Evolutionary conservation across 768 basidiomycete species (phyloP).

Genomic region (Filobasidium floriforme): DNA sequence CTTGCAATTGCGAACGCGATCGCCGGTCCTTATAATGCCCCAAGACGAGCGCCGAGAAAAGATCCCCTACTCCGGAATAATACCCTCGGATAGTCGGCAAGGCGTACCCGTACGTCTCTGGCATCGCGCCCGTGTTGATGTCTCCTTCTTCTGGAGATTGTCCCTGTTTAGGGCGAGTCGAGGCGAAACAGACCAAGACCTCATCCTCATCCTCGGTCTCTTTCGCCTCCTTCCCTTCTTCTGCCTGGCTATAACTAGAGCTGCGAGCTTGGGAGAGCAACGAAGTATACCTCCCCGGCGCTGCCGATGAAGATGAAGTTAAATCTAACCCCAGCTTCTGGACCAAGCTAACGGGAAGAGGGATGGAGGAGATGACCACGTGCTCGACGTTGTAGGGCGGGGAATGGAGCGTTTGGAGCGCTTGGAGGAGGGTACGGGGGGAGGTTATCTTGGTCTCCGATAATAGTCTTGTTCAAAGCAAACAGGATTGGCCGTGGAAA

Average conservation of each 20-base stretch:
- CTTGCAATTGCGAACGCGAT: too few relatives aligned
- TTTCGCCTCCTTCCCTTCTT: neutral
- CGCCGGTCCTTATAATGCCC: too few relatives aligned
- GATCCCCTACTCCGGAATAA: slow-evolving; percentile 93
- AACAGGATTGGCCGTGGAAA: neutral
- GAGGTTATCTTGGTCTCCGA: slow-evolving; percentile 66
- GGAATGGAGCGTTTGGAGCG: slow-evolving; percentile 68
- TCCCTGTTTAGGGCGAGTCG: slow-evolving; percentile 46
- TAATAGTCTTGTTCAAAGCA: slow-evolving; percentile 54
- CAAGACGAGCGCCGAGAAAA: slow-evolving; percentile 85
- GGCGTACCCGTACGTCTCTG: slow-evolving; percentile 53
- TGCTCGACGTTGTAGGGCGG: slow-evolving; percentile 63
- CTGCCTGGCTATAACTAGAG: too few relatives aligned
- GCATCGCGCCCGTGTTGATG: slow-evolving; percentile 7
- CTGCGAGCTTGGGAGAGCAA: too few relatives aligned
- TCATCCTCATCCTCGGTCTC: slow-evolving; percentile 33
- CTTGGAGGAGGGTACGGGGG: slow-evolving; percentile 57
- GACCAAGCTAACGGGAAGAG: slow-evolving; percentile 57
- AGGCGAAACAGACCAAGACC: slow-evolving; percentile 73
- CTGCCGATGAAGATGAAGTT: too few relatives aligned
- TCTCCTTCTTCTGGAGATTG: too few relatives aligned
- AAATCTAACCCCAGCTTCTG: slow-evolving; percentile 46
- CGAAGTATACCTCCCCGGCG: slow-evolving; percentile 28
- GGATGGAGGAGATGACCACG: slow-evolving; percentile 86
- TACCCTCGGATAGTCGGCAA: slow-evolving; percentile 80